A percentile compares a stretch with the other conserved stretches of the same genome.
Evolutionary conservation across 106 monocot genomes (phyloP).

Genomic region (Dendrobium chrysotoxum): DNA sequence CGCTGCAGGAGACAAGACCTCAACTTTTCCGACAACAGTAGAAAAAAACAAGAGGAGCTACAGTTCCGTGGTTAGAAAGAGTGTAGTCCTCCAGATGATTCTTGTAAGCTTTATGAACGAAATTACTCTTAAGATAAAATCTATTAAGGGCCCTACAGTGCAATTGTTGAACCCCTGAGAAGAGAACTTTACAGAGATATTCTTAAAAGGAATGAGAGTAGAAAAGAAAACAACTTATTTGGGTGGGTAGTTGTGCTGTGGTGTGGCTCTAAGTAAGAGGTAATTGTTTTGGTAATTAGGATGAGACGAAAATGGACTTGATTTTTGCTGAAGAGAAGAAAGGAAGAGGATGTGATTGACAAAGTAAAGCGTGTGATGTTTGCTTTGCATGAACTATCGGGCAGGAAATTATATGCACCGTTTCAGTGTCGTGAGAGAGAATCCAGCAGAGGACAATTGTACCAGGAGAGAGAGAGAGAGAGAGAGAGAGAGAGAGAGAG

Average conservation of each 20-base stretch:
- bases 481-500: no score
- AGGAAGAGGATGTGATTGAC: not conserved
- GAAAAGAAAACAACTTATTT: no score
- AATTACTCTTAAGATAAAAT: not conserved
- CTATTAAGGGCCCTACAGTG: not conserved
- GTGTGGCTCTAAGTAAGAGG: not conserved
- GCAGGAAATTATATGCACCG: no score
- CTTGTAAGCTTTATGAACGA: not conserved
- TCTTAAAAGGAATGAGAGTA: no score
- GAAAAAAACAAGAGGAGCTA: not conserved
- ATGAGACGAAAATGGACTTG: no score
- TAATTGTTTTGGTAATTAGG: not conserved
- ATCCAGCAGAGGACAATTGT: no score
- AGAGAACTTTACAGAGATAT: no score
- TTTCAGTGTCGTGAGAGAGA: no score
- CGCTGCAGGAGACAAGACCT: conserved; percentile 1
- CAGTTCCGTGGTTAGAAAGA: not conserved
- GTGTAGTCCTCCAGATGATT: not conserved
- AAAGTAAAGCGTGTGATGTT: not conserved
- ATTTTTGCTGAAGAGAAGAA: not conserved
- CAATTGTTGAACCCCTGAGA: not conserved
- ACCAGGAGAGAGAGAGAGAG: no score
- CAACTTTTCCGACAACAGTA: not conserved
- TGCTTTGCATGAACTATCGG: conserved; percentile 5
- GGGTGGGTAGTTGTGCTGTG: no score